Conservation (phyloP, 768 basidiomycete species). For the Phanerochaete carnosa region DNA sequence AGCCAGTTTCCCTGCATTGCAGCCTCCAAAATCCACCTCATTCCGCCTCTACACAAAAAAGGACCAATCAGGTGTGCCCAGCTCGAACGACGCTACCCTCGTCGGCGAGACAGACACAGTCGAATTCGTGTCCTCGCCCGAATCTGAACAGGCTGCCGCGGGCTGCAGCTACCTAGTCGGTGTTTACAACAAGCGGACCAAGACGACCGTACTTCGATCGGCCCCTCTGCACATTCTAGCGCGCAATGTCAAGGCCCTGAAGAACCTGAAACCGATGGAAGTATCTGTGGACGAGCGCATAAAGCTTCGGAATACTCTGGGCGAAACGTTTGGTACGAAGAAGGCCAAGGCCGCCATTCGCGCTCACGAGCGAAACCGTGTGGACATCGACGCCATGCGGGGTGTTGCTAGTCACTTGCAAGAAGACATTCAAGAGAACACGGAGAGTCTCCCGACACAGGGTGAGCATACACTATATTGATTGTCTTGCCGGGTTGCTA, state of each 20-base stretch:
- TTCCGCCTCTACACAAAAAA: constrained; percentile 61
- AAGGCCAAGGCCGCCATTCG: constrained; percentile 87
- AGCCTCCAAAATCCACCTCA: constrained; percentile 52
- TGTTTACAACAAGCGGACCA: constrained; percentile 74
- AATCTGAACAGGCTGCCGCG: constrained; percentile 44
- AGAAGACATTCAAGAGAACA: constrained; percentile 75
- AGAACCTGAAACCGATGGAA: constrained; percentile 51
- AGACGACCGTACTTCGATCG: constrained; percentile 65
- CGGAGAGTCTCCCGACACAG: constrained; percentile 61
- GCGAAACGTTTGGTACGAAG: constrained; percentile 92
- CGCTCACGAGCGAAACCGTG: constrained; percentile 83
- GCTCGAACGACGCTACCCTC: constrained; percentile 2
- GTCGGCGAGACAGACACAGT: constrained; percentile 77
- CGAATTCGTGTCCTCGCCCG: constrained; percentile 73
- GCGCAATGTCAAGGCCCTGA: constrained; percentile 82
- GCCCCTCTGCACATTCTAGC: constrained; percentile 66
- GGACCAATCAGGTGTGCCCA: neutral
- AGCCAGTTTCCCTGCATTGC: constrained; percentile 67
- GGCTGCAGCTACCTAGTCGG: constrained; percentile 81
- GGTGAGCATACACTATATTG: constrained; percentile 40
- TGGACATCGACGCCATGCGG: constrained; percentile 87
- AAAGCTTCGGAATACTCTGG: constrained; percentile 72
- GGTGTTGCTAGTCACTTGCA: constrained; percentile 79
- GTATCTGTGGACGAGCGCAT: constrained; percentile 53
- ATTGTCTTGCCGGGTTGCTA: constrained; percentile 1